Percentiles rank a stretch among this genome's conserved stretches.
Evolutionary conservation across 2,329 filamentous ascomycete species (phyloP).

Genomic region (Colletotrichum viniferum): DNA sequence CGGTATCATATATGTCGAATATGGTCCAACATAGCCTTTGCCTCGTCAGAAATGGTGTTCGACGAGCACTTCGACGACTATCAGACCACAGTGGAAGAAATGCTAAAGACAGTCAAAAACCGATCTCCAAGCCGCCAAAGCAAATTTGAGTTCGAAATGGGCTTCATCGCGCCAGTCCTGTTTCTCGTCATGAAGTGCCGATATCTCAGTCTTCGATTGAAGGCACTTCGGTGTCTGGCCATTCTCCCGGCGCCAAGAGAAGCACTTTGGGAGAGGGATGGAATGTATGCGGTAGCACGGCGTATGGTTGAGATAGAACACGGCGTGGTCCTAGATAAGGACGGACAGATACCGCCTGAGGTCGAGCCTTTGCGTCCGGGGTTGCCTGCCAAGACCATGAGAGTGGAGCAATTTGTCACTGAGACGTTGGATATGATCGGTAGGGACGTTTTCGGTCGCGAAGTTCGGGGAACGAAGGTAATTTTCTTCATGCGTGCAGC

Average conservation of each 20-base stretch:
- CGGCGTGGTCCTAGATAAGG: neutral
- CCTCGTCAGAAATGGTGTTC: slow-evolving; percentile 32
- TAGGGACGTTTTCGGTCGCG: neutral
- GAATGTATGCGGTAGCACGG: neutral
- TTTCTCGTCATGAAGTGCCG: slow-evolving; percentile 6
- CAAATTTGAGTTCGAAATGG: slow-evolving; percentile 12
- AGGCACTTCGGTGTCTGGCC: slow-evolving; percentile 37
- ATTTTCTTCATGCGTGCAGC: neutral
- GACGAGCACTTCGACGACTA: slow-evolving; percentile 39
- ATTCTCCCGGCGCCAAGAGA: slow-evolving; percentile 25
- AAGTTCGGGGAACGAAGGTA: neutral
- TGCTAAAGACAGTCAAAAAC: neutral
- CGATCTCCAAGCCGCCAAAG: neutral
- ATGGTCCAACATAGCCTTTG: neutral
- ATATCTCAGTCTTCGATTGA: slow-evolving; percentile 38
- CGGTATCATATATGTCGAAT: neutral
- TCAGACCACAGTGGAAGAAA: slow-evolving; percentile 37
- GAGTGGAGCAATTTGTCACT: neutral
- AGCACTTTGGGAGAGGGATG: neutral
- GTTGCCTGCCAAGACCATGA: neutral
- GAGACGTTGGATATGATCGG: neutral
- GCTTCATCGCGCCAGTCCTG: neutral
- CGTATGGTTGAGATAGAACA: slow-evolving; percentile 16
- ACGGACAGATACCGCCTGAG: neutral
- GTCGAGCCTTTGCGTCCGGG: neutral